Base-by-base conservation (phyloP, 371 early-diverging fungal species). In the Basidiobolus heterosporus region DNA sequence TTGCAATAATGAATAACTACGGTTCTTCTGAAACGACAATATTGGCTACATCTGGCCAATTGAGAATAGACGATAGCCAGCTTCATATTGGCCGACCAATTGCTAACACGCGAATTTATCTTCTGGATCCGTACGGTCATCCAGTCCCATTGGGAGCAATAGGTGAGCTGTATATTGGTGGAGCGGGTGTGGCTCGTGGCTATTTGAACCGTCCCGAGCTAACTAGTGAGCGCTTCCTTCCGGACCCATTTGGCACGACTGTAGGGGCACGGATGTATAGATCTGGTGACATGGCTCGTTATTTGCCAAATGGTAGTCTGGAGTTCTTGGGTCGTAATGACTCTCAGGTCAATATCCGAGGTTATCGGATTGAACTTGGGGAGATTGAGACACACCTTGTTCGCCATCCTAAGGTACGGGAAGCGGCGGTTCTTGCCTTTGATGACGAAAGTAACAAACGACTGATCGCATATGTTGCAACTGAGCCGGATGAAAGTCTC, bases 311-410 rank as follows among this genome's bases (percentile, higher is more conserved):
- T 38, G 17, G 17, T 38, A 38, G n/a, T 38, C 17, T 38, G 17
- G 17, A 14, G 17, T 38, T 15, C 17, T n/a, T 38, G 5, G 39
- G 39, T 13, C 14, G 39, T 15, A 38, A 17, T n/a, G 39, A 38
- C 39, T 4, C 4, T n/a, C 39, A 38, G 39, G n/a, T 38, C 39
- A 30, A 30, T 3, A 30, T 30, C 9, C 30, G 30, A 9, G 30
- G 70, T 1, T 64, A 51, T 46, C 60, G 70, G 18, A 54, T 70
- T 30, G 67, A 70, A 43, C 55, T 63, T 36, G 56, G 61, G 9
- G 70, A 64, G 53, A 53, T 57, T 45, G 50, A 49, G 16, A 42
- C 57, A 11, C 36, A 43, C 4, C 41, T 56, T 5, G 17, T 14
- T 0, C 48, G 44, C 6, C 52, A 56, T 15, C 44, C 48, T 3